Evolutionary conservation across 768 basidiomycete genomes (phyloP), one percentile per base, ranked within the genome.

Genomic region (Suillus weaverae): DNA sequence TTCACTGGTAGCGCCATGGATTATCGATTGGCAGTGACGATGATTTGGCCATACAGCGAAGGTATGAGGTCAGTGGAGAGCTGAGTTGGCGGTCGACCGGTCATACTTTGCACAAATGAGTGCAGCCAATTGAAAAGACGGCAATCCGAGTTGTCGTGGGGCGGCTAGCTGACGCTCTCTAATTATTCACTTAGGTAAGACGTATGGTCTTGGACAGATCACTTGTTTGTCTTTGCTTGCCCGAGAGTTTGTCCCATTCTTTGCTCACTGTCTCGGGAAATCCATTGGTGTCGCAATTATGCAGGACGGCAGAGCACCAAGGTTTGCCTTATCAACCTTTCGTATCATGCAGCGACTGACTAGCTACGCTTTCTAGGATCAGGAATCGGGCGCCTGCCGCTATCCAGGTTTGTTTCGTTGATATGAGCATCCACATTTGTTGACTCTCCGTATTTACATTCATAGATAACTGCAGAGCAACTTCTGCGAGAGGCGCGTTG

Each of bases 331-430:
- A 32, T 44, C 5, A 16, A 32, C 16, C 33, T 41, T 11, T 8
- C 66, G 35, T 11, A n/a, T 36, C 11, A 26, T 32, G 51, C 63
- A 62, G 18, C 64, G 41, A 51, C 33, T 62, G 68, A 53, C 70
- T 33, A 10, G 54, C 16, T 56, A 62, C n/a, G 11, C 32, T 32
- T n/a, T 62, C 18, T 63, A 93, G 92, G 64, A 95, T 99, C 68
- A 96, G 97, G 85, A 99, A 99, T 78, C 86, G 97, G 60, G 97
- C 97, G 20, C 91, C 97, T 46, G 97, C 97, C 57, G 91, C 94
- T 65, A 84, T 98, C 66, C 95, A 97, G 78, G 94, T 92, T 60
- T 67, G 86, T 76, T 61, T 63, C 62, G 38, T 36, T 68, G 56
- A 60, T 41, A 50, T 55, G 16, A 32, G 18, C 62, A 18, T 30